Base-by-base conservation (phyloP, 495 filamentous ascomycete genomes). In the Aspergillus haitiensis region DNA sequence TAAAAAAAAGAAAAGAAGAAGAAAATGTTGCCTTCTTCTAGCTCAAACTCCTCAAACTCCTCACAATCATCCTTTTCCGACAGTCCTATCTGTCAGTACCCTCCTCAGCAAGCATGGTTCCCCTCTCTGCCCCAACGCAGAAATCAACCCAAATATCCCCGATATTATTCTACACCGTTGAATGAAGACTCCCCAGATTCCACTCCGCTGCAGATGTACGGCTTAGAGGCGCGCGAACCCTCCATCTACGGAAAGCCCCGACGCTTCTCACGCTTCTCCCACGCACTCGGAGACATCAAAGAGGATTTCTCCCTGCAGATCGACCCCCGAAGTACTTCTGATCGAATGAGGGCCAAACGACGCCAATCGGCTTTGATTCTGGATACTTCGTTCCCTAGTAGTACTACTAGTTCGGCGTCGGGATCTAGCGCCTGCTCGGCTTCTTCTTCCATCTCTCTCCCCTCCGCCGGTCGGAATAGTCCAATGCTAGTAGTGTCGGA, bases 161-260 rank as follows among this genome's bases (percentile, higher is more conserved):
- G 76, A 33, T 79, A 71, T 60, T 79, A 79, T 55, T 69, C 76
- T 34, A 72, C 75, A 11, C 76, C 75, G 1, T 31, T 77, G 45
- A 68, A 69, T 16, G 59, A 77, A 8, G 66, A 66, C 47, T 46
- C 61, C 13, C 64, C 67, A 9, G 67, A 69, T 8, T 71, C 71
- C 42, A 78, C 72, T 12, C 76, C 76, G 2, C 55, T 77, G 0
- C 62, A 74, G 36, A 34, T 72, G 51, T 78, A 78, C 52, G 76
- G 76, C 56, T 60, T 73, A 27, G 75, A 78, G 44, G 65, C 73
- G 55, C 72, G 75, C 56, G 67, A 70, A 13, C 70, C 73, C 27
- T 76, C 76, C 11, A 69, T 77, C 60, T 57, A 59, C 48, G 64
- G 74, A 50, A 66, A 63, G 50, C 63, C 72, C 48, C 71, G 69